A percentile compares a stretch with the other conserved stretches of the same genome.
These are phyloP conservation scores for Aspergillus cristatus DNA, from an alignment of 495 filamentous ascomycete species.

Conservation along the genomic window DNA sequence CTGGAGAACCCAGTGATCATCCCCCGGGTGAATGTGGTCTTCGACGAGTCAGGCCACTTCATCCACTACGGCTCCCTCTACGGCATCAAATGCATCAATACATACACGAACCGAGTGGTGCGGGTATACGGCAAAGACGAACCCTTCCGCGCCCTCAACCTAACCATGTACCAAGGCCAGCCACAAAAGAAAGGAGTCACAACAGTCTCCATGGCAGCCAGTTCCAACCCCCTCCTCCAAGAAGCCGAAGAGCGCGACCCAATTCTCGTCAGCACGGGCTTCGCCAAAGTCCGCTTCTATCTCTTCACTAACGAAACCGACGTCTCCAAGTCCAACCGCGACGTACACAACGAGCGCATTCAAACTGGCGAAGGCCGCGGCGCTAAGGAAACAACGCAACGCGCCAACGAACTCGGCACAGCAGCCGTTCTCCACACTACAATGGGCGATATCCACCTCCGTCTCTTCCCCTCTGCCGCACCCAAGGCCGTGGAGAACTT, in stretches of 20 bases:
- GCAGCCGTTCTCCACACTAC: conserved; percentile 85
- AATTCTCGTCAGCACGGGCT: conserved; percentile 74
- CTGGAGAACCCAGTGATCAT: conserved; percentile 60
- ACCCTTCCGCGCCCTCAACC: conserved; percentile 67
- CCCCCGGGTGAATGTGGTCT: conserved; percentile 73
- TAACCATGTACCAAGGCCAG: conserved; percentile 91
- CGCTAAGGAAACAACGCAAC: conserved; percentile 36
- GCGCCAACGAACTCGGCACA: conserved; percentile 60
- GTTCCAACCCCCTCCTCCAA: conserved; percentile 82
- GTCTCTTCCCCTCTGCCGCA: conserved; percentile 85
- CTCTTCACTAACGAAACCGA: conserved; percentile 90
- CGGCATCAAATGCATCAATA: conserved; percentile 91
- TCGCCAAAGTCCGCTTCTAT: conserved; percentile 90
- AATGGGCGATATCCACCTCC: conserved; percentile 89
- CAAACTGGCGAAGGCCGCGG: conserved; percentile 17
- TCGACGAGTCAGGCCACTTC: conserved; percentile 94
- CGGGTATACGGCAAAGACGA: conserved; percentile 86
- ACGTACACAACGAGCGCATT: conserved; percentile 94
- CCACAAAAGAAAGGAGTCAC: conserved; percentile 85
- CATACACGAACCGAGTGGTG: conserved; percentile 80
- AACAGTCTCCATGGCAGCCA: conserved; percentile 97
- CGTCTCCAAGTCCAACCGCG: conserved; percentile 74
- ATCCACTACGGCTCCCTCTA: conserved; percentile 87
- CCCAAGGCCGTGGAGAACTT: conserved; percentile 99
- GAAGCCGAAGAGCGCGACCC: conserved; percentile 90